Evolutionary conservation across 306 rosid species (phyloP).

Genomic region (Corylus avellana): DNA sequence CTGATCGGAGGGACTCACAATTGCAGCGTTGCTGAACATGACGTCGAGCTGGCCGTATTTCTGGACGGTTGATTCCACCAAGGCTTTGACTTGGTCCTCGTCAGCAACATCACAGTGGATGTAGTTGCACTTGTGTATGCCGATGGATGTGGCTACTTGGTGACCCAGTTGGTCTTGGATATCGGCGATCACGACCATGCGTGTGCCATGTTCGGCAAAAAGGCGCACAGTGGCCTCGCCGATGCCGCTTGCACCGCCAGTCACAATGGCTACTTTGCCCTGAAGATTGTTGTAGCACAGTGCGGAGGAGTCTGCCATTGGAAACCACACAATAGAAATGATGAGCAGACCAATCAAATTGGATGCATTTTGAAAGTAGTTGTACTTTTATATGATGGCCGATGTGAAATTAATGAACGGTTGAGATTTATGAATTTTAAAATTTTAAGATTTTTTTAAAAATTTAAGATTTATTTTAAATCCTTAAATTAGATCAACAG

Average conservation of each 20-base stretch:
- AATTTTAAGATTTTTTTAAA: too few species aligned
- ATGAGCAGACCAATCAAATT: not conserved
- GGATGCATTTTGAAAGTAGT: too few species aligned
- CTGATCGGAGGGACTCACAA: constrained; percentile 22
- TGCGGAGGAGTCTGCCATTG: constrained; percentile 22
- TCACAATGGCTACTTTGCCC: constrained; percentile 52
- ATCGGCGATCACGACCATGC: constrained; percentile 53
- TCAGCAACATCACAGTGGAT: constrained; percentile 53
- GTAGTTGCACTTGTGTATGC: constrained; percentile 35
- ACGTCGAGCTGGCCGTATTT: constrained; percentile 44
- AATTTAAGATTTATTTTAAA: too few species aligned
- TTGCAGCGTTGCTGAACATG: constrained; percentile 64
- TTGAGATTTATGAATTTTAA: too few species aligned
- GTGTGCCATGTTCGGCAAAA: constrained; percentile 43
- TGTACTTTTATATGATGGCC: too few species aligned
- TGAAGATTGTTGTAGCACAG: constrained; percentile 12
- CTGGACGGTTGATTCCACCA: constrained; percentile 38
- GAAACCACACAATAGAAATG: not conserved
- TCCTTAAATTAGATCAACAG: too few species aligned
- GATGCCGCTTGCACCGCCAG: constrained; percentile 66
- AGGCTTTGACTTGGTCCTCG: constrained; percentile 49
- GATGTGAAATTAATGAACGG: too few species aligned
- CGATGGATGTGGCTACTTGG: constrained; percentile 45
- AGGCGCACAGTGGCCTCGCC: constrained; percentile 53
- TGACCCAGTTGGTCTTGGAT: constrained; percentile 47